Base-by-base conservation (phyloP, 805 yeast genomes). In the Barnettozyma botsteinii region DNA sequence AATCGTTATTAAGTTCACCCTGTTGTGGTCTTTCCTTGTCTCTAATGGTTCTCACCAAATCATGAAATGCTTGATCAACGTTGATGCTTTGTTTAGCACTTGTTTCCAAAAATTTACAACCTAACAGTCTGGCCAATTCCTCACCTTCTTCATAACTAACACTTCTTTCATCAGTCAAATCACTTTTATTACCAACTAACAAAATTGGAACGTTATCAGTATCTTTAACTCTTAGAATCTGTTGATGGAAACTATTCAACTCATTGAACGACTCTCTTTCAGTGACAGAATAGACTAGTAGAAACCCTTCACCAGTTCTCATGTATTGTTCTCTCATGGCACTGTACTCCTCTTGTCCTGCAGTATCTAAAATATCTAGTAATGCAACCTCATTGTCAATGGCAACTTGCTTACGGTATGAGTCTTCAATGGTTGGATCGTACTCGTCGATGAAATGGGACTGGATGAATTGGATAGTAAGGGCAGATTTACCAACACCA, bases 401-500 rank as follows among this genome's bases (percentile, higher is more conserved):
- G 21, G 76, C 79, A 55, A 93, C 84, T 55, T 85, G 91, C 59
- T 93, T 93, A 51, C 96, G 75, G 62, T 84, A 85, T 1, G 89
- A 81, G 56, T 84, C 93, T 65, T 93, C 98, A 57, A 93, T 93
- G 10, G 98, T 93, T 9, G 98, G 98, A 65, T 93, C 98, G 57
- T 93, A 93, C 61, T 93, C 98, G 61, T 89, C 96, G 24, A 91
- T 95, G 58, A 93, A 93, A 56, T 89, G 96, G 26, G 88, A 78
- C 62, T 91, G 98, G 40, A 93, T 88, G 56, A 93, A 73, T 63
- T 93, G 95, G 49, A 93, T 93, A 21, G 98, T 93, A 48, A 93
- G 69, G 6, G 98, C 98, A 19, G 95, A 83, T 63, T 93, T 93
- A 66, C 98, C 98, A 41, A 93, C 98, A 65, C 96, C 97, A 59